Percentiles rank a stretch among this genome's conserved stretches.
These are phyloP conservation scores for Metschnikowia sp. DNA, from an alignment of 805 yeast species.

Conservation along the genomic window DNA sequence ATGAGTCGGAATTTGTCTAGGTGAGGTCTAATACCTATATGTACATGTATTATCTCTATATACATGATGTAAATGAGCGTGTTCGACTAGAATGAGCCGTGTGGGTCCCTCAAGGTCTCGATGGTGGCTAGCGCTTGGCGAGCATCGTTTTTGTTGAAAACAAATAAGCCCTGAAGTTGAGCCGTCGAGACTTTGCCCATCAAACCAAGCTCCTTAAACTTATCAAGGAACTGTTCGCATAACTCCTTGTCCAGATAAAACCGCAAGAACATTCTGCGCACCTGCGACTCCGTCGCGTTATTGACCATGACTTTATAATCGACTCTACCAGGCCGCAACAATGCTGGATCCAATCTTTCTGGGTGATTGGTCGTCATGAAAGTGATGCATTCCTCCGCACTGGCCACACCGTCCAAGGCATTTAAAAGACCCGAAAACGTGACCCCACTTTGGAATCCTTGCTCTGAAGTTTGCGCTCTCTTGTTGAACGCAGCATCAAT, in stretches of 20 bases:
- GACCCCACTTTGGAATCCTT: conserved; percentile 82
- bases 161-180: conserved; percentile 92
- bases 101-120: conserved; percentile 36
- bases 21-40: too few relatives aligned
- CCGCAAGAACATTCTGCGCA: conserved; percentile 77
- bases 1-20: too few relatives aligned
- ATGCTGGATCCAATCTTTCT: conserved; percentile 87
- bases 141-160: conserved; percentile 84
- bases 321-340: conserved; percentile 91
- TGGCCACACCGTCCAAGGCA: conserved; percentile 95
- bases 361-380: conserved; percentile 99
- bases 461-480: conserved; percentile 70
- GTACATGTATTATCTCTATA: too few relatives aligned
- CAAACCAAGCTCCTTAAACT: conserved; percentile 42
- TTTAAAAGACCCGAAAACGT: conserved; percentile 92
- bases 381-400: conserved; percentile 93
- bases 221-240: conserved; percentile 50
- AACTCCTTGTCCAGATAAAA: conserved; percentile 69
- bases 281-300: conserved; percentile 83
- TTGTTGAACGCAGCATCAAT: conserved; percentile 93
- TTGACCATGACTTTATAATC: conserved; percentile 80
- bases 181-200: conserved; percentile 73
- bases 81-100: conserved; percentile 10
- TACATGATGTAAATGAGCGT: too few relatives aligned
- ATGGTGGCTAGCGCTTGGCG: conserved; percentile 69